Evolutionary conservation across 306 rosid species (phyloP).

Genomic region (Ziziphus jujuba): DNA sequence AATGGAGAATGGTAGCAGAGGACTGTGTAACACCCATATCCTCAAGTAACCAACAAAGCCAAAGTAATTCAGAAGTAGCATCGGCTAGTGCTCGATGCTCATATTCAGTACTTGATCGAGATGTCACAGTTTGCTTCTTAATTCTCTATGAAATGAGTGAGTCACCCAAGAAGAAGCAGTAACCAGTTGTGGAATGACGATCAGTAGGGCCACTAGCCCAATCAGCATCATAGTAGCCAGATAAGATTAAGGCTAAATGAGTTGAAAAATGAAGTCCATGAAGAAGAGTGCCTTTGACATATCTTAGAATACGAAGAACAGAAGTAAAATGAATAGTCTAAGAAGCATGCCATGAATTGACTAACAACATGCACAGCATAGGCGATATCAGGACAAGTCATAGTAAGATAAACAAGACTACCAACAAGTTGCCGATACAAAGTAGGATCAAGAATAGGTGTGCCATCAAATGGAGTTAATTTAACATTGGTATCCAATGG

Average conservation of each 20-base stretch:
- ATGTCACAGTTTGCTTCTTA: background rate
- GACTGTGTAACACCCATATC: background rate
- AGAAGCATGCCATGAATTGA: background rate
- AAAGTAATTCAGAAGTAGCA: background rate
- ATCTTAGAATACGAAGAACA: background rate
- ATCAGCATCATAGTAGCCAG: background rate
- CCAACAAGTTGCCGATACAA: background rate
- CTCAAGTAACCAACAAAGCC: background rate
- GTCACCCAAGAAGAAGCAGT: background rate
- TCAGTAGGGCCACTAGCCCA: background rate
- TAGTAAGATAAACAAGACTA: conserved; percentile 4
- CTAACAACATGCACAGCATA: background rate
- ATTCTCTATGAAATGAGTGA: background rate
- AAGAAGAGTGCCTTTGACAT: background rate
- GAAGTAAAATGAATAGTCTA: background rate
- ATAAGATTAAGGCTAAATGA: background rate
- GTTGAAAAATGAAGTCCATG: background rate
- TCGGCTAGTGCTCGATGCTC: background rate
- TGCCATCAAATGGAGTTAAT: background rate
- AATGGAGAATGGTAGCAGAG: background rate
- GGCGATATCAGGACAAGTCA: background rate
- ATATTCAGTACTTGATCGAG: background rate
- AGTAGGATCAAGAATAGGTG: background rate
- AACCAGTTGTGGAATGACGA: background rate
- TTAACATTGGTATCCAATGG: background rate